Evolutionary conservation across 2,329 filamentous ascomycete species (phyloP).

Genomic region (Cyclaneusma minus): DNA sequence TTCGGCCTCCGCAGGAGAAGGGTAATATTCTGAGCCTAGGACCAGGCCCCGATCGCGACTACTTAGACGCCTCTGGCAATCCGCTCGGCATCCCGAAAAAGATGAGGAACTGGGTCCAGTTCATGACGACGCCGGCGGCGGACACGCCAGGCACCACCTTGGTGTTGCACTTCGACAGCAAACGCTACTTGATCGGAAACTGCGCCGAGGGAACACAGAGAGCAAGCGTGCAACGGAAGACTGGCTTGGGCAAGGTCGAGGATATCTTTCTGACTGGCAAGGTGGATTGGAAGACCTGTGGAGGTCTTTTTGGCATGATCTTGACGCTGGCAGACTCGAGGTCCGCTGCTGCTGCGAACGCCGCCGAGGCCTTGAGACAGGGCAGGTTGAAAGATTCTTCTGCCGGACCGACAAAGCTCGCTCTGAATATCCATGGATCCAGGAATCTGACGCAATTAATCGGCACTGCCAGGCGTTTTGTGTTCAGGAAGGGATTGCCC

Average conservation of each 20-base stretch:
- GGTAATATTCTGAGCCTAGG: too few relatives aligned
- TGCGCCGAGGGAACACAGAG: conserved; percentile 76
- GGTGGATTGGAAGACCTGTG: conserved; percentile 59
- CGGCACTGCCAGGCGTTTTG: conserved; percentile 69
- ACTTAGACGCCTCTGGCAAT: not conserved
- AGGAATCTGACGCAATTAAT: conserved; percentile 68
- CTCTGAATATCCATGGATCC: conserved; percentile 58
- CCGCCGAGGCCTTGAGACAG: conserved; percentile 26
- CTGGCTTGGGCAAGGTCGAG: conserved; percentile 47
- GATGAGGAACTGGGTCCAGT: conserved; percentile 63
- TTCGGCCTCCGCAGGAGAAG: too few relatives aligned
- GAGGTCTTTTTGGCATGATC: conserved; percentile 73
- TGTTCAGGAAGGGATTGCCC: conserved; percentile 72
- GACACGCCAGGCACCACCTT: conserved; percentile 74
- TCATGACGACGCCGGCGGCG: conserved; percentile 69
- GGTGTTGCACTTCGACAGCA: conserved; percentile 64
- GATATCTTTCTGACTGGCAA: conserved; percentile 74
- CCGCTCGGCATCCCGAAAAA: not conserved
- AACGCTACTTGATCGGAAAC: conserved; percentile 75
- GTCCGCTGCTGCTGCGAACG: conserved; percentile 27
- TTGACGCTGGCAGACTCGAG: conserved; percentile 65
- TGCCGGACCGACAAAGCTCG: conserved; percentile 22
- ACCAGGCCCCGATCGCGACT: too few relatives aligned
- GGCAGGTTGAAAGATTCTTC: too few relatives aligned
- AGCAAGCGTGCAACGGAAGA: conserved; percentile 41